Evolutionary conservation across 305 asterid species (phyloP).

Genomic region (Solanum hybrid): DNA sequence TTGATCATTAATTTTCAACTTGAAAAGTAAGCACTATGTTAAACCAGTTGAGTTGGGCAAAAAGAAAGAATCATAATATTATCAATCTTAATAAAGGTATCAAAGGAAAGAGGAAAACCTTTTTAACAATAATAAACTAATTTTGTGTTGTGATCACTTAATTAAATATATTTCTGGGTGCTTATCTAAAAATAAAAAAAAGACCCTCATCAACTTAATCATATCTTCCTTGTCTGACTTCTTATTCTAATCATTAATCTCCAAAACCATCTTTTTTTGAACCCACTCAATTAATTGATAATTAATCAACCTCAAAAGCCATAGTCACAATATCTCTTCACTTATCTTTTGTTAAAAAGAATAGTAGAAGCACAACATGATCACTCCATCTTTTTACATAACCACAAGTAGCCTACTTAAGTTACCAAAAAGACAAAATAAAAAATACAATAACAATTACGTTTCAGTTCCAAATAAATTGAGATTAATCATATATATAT

Average conservation of each 20-base stretch:
- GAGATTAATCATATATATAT: neutral
- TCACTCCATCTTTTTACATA: neutral
- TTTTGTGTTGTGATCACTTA: slow-evolving; percentile 20
- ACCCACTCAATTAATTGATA: neutral
- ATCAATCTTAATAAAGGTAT: slow-evolving; percentile 4
- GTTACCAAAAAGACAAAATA: neutral
- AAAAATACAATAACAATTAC: neutral
- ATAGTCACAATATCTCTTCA: neutral
- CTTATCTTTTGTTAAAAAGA: neutral
- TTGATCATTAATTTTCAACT: slow-evolving; percentile 18
- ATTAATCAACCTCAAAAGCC: neutral
- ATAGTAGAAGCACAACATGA: neutral
- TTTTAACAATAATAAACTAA: slow-evolving; percentile 22
- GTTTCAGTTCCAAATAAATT: neutral
- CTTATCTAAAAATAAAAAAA: slow-evolving; percentile 20
- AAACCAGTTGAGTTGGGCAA: slow-evolving; percentile 20
- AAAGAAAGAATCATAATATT: neutral
- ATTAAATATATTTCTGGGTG: slow-evolving; percentile 20
- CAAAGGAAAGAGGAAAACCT: slow-evolving; percentile 24
- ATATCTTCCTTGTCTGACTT: neutral
- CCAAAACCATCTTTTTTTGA: neutral
- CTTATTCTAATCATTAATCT: neutral
- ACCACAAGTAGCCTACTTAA: neutral
- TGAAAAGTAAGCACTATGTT: slow-evolving; percentile 29
- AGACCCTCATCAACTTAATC: slow-evolving; percentile 10